Percentiles rank a stretch among this genome's conserved stretches.
Evolutionary conservation across 495 filamentous ascomycete species (phyloP).

Genomic region (Aspergillus egyptiacus): DNA sequence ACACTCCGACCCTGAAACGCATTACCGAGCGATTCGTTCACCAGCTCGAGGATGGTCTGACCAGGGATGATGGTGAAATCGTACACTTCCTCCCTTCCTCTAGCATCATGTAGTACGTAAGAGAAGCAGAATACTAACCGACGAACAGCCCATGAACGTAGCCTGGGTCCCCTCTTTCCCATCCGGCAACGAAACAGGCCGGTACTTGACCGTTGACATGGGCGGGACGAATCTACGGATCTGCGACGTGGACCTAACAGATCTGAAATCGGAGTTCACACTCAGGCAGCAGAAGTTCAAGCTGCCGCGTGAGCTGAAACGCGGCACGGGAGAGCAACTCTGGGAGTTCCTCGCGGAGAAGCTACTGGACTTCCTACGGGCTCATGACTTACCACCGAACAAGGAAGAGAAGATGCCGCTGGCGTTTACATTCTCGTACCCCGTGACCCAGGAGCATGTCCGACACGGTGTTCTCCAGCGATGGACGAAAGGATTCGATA

Average conservation of each 20-base stretch:
- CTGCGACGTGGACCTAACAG: conserved; percentile 77
- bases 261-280: conserved; percentile 76
- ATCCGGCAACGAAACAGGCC: conserved; percentile 77
- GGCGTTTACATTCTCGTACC: conserved; percentile 94
- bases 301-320: neutral
- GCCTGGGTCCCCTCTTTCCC: conserved; percentile 91
- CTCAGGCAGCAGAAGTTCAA: conserved; percentile 19
- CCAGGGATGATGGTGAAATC: conserved; percentile 75
- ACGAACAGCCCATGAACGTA: conserved; percentile 83
- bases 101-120: too few relatives aligned
- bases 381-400: too few relatives aligned
- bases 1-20: neutral
- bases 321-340: neutral
- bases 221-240: conserved; percentile 92
- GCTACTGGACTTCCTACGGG: too few relatives aligned
- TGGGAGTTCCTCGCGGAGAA: neutral
- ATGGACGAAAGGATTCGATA: conserved; percentile 97
- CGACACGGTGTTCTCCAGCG: conserved; percentile 83
- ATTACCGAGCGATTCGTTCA: conserved; percentile 77
- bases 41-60: conserved; percentile 79
- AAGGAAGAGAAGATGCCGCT: conserved; percentile 49
- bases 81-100: conserved; percentile 48
- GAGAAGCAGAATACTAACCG: conserved; percentile 17
- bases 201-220: conserved; percentile 85
- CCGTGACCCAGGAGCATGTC: conserved; percentile 81